A percentile compares a stretch with the other conserved stretches of the same genome.
phyloP scores from a whole-genome alignment of 106 monocot genomes.

The Dioscorea alata region DNA sequence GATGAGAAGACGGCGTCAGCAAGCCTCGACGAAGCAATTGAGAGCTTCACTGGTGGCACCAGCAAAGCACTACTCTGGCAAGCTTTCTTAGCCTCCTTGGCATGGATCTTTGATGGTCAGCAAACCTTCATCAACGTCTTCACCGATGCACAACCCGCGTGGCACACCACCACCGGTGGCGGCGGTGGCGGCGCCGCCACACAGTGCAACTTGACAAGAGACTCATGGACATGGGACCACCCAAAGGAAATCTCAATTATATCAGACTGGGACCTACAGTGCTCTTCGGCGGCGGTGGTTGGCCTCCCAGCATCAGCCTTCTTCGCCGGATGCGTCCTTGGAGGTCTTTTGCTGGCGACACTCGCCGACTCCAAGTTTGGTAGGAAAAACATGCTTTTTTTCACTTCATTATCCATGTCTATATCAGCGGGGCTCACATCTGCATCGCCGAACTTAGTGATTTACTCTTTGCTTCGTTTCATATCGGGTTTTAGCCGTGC shows the following conservation, averaged over 20 bases:
- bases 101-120: conserved; percentile 29
- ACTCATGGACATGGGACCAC: conserved; percentile 14
- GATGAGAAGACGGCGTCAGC: not conserved
- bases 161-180: conserved; percentile 15
- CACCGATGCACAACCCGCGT: conserved; percentile 19
- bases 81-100: conserved; percentile 17
- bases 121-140: conserved; percentile 41
- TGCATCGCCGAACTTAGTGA: conserved; percentile 7
- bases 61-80: conserved; percentile 13
- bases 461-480: conserved; percentile 19
- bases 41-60: conserved; percentile 6
- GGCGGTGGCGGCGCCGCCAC: not conserved
- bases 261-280: conserved; percentile 22
- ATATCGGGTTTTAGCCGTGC: conserved; percentile 24
- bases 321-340: conserved; percentile 32
- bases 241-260: conserved; percentile 12
- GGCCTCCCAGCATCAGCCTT: conserved; percentile 26
- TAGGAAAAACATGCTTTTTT: conserved; percentile 23
- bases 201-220: not conserved
- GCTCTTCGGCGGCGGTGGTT: conserved; percentile 4
- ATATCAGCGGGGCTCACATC: conserved; percentile 9
- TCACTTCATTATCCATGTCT: conserved; percentile 29
- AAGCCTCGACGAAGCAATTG: conserved; percentile 9
- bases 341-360: conserved; percentile 20
- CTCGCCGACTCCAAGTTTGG: conserved; percentile 28